Conservation (phyloP, 2,329 filamentous ascomycete species). For the Pseudogymnoascus sp. region DNA sequence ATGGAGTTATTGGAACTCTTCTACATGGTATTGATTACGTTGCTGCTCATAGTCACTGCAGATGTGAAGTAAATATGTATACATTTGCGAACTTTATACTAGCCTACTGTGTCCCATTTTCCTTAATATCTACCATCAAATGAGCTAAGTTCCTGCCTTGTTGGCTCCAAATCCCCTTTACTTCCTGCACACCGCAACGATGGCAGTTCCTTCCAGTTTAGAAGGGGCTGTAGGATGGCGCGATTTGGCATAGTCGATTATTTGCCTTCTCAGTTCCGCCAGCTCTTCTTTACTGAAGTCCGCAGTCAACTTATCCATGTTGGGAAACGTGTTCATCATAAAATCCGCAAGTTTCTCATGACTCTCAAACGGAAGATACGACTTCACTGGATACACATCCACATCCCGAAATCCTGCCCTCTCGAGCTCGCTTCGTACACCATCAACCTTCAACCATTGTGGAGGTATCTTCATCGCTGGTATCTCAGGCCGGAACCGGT, state of each 20-base stretch:
- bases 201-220: constrained; percentile 4
- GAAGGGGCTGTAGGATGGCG: neutral
- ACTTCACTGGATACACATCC: constrained; percentile 4
- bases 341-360: neutral
- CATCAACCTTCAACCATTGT: constrained; percentile 8
- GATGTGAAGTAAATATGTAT: neutral
- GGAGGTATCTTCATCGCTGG: neutral
- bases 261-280: neutral
- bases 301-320: constrained; percentile 6
- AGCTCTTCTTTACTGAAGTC: constrained; percentile 8
- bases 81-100: neutral
- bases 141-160: neutral
- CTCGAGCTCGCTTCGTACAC: constrained; percentile 9
- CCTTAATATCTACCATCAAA: neutral
- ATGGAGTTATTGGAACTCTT: neutral
- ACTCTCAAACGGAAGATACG: constrained; percentile 11
- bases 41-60: neutral
- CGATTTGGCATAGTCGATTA: constrained; percentile 6
- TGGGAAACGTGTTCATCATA: constrained; percentile 6
- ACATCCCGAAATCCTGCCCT: constrained; percentile 9
- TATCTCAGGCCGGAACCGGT: constrained; percentile 5
- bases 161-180: neutral
- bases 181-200: constrained; percentile 12
- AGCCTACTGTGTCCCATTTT: neutral
- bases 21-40: neutral